Percentiles rank a stretch among this genome's conserved stretches.
These are phyloP conservation scores for Cystobasidium sp. DNA, from an alignment of 1,284 basidiomycete genomes.

Conservation along the genomic window DNA sequence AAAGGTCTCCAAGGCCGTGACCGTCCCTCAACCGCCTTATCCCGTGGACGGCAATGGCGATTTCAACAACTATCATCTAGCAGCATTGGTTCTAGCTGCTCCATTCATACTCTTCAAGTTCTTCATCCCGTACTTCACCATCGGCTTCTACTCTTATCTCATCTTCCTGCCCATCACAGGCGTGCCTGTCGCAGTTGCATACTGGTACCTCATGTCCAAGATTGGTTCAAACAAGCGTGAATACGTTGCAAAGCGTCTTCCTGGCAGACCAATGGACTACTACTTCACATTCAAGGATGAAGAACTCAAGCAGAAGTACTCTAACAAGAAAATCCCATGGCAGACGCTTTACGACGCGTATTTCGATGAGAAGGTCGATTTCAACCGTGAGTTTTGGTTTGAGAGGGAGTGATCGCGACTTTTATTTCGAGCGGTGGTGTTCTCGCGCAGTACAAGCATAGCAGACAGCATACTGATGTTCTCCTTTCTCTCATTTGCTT, in stretches of 20 bases:
- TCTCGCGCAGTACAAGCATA: too few species aligned
- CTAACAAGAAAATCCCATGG: conserved; percentile 88
- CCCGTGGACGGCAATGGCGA: conserved; percentile 74
- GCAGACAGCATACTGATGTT: not conserved
- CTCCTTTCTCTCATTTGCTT: not conserved
- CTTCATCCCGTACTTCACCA: conserved; percentile 73
- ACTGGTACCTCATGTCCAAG: conserved; percentile 87
- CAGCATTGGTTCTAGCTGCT: conserved; percentile 71
- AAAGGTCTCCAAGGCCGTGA: conserved; percentile 30
- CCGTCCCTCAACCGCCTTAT: conserved; percentile 72
- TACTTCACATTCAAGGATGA: conserved; percentile 91
- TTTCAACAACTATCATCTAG: conserved; percentile 68
- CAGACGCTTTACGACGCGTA: conserved; percentile 97
- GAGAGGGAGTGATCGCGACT: not conserved
- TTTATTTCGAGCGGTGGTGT: not conserved
- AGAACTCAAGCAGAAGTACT: conserved; percentile 77
- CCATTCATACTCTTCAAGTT: conserved; percentile 78
- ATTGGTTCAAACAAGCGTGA: conserved; percentile 70
- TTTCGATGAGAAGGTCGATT: conserved; percentile 94
- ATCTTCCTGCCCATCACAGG: conserved; percentile 76
- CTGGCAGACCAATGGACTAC: conserved; percentile 80
- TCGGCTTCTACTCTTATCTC: conserved; percentile 73
- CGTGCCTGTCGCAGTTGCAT: conserved; percentile 76
- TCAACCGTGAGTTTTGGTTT: conserved; percentile 70
- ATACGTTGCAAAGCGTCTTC: conserved; percentile 85